Evolutionary conservation across 2,329 filamentous ascomycete genomes (phyloP).

Genomic region (Simplicillium aogashimaense): DNA sequence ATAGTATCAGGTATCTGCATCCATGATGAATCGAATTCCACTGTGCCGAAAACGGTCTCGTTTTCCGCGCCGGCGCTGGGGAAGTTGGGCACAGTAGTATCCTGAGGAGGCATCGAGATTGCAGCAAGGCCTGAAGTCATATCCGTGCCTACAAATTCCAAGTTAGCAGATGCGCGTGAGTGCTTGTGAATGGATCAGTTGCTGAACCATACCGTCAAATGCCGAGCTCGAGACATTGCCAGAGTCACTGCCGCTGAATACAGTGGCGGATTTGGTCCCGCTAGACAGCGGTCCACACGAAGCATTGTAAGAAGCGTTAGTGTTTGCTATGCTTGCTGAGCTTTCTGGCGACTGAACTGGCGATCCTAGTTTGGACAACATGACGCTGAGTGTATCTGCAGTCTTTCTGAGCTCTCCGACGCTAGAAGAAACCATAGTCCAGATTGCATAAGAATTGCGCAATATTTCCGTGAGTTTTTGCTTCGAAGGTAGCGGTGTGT

Average conservation of each 20-base stretch:
- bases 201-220: too few relatives aligned
- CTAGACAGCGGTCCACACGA: too few relatives aligned
- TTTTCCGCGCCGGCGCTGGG: slow-evolving; percentile 7
- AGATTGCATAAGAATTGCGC: slow-evolving; percentile 31
- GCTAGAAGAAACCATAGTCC: slow-evolving; percentile 27
- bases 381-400: slow-evolving; percentile 31
- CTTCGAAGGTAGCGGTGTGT: slow-evolving; percentile 21
- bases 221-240: too few relatives aligned
- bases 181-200: neutral
- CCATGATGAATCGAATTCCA: slow-evolving; percentile 25
- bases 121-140: slow-evolving; percentile 3
- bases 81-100: slow-evolving; percentile 10
- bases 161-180: neutral
- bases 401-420: slow-evolving; percentile 34
- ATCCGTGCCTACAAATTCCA: neutral
- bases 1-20: slow-evolving; percentile 20
- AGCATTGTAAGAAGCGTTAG: neutral
- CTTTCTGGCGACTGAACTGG: slow-evolving; percentile 12
- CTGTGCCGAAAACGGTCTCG: slow-evolving; percentile 5
- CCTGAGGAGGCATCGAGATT: neutral
- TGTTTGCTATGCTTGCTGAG: neutral
- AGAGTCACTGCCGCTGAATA: too few relatives aligned
- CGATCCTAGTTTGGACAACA: slow-evolving; percentile 31
- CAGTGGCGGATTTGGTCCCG: too few relatives aligned
- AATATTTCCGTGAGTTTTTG: slow-evolving; percentile 29